These are phyloP conservation scores for Flaveria bidentis DNA, from an alignment of 129 eudicot genomes.

Conservation along the genomic window DNA sequence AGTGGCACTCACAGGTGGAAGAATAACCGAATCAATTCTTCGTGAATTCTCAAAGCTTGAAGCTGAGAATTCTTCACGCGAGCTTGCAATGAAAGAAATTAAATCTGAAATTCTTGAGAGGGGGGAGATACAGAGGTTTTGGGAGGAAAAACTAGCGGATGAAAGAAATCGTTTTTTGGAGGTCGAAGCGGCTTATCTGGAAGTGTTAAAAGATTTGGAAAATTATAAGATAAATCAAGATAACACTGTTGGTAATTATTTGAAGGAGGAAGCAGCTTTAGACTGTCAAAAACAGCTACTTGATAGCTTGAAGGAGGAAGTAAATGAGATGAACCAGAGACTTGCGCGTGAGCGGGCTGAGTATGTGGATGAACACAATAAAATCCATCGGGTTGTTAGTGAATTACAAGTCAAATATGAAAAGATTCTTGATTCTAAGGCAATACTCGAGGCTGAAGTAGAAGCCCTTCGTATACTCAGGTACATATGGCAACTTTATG, in stretches of 20 bases:
- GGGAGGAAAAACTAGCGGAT: conserved; percentile 60
- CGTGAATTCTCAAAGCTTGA: conserved; percentile 59
- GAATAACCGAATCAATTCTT: conserved; percentile 50
- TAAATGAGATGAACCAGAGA: conserved; percentile 60
- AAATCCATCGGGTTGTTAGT: conserved; percentile 17
- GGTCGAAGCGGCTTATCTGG: conserved; percentile 51
- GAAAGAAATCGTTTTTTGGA: conserved; percentile 50
- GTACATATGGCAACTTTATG: conserved; percentile 36
- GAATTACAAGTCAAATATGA: conserved; percentile 59
- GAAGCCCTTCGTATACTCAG: conserved; percentile 94
- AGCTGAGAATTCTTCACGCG: conserved; percentile 56
- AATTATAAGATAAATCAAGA: conserved; percentile 45
- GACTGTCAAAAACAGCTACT: conserved; percentile 89
- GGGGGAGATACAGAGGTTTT: conserved; percentile 68
- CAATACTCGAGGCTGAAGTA: conserved; percentile 82
- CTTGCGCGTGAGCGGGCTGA: conserved; percentile 47
- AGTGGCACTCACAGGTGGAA: conserved; percentile 86
- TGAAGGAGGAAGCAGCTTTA: conserved; percentile 79
- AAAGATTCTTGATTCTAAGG: conserved; percentile 59
- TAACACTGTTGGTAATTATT: conserved; percentile 35
- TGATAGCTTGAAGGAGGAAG: conserved; percentile 61
- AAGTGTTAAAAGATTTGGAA: conserved; percentile 51
- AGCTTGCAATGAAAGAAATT: conserved; percentile 57
- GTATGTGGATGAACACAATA: conserved; percentile 50
- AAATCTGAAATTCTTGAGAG: conserved; percentile 64